Evolutionary conservation across 306 rosid species (phyloP).

Genomic region (Medicago ruthenica): DNA sequence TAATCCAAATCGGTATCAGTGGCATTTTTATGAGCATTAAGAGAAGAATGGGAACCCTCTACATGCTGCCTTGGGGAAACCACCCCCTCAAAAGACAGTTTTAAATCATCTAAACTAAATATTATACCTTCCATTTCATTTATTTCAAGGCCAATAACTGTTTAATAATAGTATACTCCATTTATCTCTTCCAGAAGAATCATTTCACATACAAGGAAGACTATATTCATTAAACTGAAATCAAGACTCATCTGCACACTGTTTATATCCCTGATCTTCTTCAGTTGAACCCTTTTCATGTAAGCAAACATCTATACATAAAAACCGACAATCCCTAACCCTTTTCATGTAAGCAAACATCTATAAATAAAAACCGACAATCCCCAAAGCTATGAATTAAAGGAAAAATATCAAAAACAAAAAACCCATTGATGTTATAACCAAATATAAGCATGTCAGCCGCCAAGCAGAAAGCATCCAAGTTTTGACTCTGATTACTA

Average conservation of each 20-base stretch:
- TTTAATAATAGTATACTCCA: not conserved
- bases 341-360: conserved; percentile 23
- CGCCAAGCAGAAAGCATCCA: not conserved
- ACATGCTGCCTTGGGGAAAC: conserved; percentile 29
- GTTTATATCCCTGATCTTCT: conserved; percentile 10
- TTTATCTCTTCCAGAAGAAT: conserved; percentile 10
- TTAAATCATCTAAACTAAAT: conserved; percentile 13
- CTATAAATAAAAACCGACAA: conserved; percentile 21
- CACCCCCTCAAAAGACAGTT: conserved; percentile 27
- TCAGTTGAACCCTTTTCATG: conserved; percentile 26
- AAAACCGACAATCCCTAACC: conserved; percentile 29
- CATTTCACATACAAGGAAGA: conserved; percentile 12
- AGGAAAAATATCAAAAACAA: not conserved
- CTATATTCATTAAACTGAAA: conserved; percentile 24
- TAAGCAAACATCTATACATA: conserved; percentile 19
- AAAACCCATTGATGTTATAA: conserved; percentile 18
- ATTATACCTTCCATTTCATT: conserved; percentile 4
- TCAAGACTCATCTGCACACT: conserved; percentile 3
- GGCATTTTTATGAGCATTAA: conserved; percentile 9
- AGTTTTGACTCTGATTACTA: conserved; percentile 25
- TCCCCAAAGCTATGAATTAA: conserved; percentile 12
- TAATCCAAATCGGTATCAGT: not conserved
- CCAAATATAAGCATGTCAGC: conserved; percentile 13
- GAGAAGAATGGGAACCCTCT: conserved; percentile 10
- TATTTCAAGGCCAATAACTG: not conserved